Percentiles rank a stretch among this genome's conserved stretches.
These are phyloP conservation scores for Russula lepida DNA, from an alignment of 768 basidiomycete species.

Conservation along the genomic window DNA sequence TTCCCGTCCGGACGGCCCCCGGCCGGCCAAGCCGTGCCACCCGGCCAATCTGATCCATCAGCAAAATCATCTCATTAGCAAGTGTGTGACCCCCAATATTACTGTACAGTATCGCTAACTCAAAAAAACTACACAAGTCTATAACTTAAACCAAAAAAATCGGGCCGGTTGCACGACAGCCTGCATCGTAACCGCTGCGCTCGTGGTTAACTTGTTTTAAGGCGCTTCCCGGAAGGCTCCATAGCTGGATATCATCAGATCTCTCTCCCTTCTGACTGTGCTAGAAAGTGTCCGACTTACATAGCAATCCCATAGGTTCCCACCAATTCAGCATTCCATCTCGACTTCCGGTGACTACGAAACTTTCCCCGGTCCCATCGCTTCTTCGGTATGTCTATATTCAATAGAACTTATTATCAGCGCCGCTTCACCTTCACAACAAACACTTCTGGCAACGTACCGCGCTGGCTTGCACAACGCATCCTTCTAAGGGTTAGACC, in stretches of 20 bases:
- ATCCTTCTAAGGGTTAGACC: slow-evolving; percentile 9
- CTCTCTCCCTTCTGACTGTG: background rate
- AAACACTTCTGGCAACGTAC: background rate
- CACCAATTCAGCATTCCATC: slow-evolving; percentile 21
- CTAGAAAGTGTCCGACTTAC: background rate
- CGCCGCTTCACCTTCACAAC: background rate
- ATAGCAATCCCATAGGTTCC: slow-evolving; percentile 12
- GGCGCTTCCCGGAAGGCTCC: slow-evolving; percentile 13
- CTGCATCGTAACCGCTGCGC: slow-evolving; percentile 2
- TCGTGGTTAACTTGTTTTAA: slow-evolving; percentile 12
- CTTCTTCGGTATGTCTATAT: slow-evolving; percentile 4
- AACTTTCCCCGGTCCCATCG: background rate
- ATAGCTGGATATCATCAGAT: background rate
- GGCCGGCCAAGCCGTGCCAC: slow-evolving; percentile 14
- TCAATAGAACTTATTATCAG: background rate
- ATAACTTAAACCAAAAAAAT: slow-evolving; percentile 16
- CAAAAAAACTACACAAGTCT: background rate
- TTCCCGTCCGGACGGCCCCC: slow-evolving; percentile 10
- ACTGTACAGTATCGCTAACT: slow-evolving; percentile 1
- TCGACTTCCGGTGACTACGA: slow-evolving; percentile 18
- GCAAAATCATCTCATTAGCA: background rate
- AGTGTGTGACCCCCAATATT: background rate
- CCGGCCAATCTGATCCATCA: background rate
- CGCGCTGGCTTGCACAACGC: slow-evolving; percentile 15
- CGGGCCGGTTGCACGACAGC: background rate